A percentile compares a stretch with the other conserved stretches of the same genome.
These are phyloP conservation scores for Xerocomellus dryophilus DNA, from an alignment of 768 basidiomycete genomes.

Conservation along the genomic window DNA sequence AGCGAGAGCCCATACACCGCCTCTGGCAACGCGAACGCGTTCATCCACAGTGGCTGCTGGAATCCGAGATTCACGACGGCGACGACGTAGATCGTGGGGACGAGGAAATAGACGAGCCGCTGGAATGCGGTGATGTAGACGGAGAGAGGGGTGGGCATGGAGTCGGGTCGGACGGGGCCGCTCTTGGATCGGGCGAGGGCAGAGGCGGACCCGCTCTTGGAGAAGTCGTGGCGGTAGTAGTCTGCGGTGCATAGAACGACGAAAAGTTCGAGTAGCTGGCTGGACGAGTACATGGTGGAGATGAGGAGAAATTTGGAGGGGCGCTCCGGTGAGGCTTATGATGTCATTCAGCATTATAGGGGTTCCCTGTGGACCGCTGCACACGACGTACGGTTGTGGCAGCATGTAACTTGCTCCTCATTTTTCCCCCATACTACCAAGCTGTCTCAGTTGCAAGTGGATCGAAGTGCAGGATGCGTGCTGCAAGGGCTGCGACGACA, in stretches of 20 bases:
- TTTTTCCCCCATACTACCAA: too few species aligned
- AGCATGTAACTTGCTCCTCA: too few species aligned
- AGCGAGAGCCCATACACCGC: not conserved
- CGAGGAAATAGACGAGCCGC: not conserved
- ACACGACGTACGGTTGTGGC: too few species aligned
- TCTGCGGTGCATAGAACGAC: not conserved
- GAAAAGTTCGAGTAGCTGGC: not conserved
- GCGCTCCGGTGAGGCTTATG: not conserved
- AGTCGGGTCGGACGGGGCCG: not conserved
- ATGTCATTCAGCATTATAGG: not conserved
- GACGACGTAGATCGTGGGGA: not conserved
- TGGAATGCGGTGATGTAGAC: not conserved
- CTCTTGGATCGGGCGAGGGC: not conserved
- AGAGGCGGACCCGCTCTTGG: not conserved
- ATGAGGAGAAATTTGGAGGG: not conserved
- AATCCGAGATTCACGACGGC: not conserved
- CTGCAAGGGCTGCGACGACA: too few species aligned
- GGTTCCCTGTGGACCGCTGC: too few species aligned
- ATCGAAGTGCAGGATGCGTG: too few species aligned
- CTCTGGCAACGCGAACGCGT: not conserved
- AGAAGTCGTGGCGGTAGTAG: not conserved
- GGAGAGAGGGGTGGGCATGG: not conserved
- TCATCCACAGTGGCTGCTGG: slow-evolving; percentile 3
- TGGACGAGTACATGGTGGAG: slow-evolving; percentile 2
- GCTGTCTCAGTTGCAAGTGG: too few species aligned